Evolutionary conservation across 176 grass and related monocot genomes (phyloP), one percentile per base, ranked within the genome.

Genomic region (Juncus inflexus): DNA sequence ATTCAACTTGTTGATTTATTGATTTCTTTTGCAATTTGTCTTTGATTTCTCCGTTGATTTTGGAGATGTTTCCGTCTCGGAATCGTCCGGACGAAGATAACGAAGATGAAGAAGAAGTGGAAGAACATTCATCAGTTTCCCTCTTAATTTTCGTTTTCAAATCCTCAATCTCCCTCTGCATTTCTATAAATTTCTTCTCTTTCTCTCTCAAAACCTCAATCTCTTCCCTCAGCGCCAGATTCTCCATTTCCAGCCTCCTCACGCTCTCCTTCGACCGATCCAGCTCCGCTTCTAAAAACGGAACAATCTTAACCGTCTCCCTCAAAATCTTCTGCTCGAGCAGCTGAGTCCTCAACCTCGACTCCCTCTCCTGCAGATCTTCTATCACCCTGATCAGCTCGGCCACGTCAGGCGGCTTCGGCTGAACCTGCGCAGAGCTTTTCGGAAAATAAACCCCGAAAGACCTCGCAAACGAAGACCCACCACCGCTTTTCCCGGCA

Each of bases 251-350:
- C 0, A 99, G 42, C 3, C 73, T 69, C 5, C 41, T 77, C 7
- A 87, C 75, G 7, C 58, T 68, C 42, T 90, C 83, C 76, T 41
- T 79, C 36, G 76, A 84, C 4, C 54, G 51, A 9, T 77, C 83
- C 58, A 99, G 79, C 68, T 99, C 95, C 13, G 79, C 80, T 76
- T 99, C 95, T 13, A 99, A 74, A 67, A 85, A 90, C 11, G 95
- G 95, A 3, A 99, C 95, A 10, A 94, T 78, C 42, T 88, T 85
- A 3, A 92, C 89, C 54, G 89, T 94, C 77, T 99, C 95, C 72
- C 38, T 64, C 58, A 99, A 83, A 12, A 99, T 87, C 73, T 99
- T 99, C 65, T 99, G 95, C 76, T 99, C 95, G 8, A 99, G 77
- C 39, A 99, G 50, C 76, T 99, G 52, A 2, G 90, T 90, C 40